A percentile compares a stretch with the other conserved stretches of the same genome.
Evolutionary conservation across 2,329 filamentous ascomycete species (phyloP).

Genomic region (Pseudogymnoascus sp.): DNA sequence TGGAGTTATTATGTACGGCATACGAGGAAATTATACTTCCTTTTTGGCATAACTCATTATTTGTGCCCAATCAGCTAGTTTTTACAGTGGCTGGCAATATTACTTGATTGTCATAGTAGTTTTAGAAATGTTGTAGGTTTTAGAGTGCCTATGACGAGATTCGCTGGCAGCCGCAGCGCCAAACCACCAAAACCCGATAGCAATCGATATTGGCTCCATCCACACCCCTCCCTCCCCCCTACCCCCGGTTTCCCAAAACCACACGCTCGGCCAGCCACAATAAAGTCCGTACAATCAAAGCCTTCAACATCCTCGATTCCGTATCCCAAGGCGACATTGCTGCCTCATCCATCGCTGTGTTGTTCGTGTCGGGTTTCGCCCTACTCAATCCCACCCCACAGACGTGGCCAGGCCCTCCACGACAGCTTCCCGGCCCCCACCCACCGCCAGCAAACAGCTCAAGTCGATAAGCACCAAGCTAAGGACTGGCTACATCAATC

Average conservation of each 20-base stretch:
- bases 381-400: background rate
- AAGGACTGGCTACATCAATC: background rate
- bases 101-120: background rate
- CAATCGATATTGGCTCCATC: conserved; percentile 3
- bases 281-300: background rate
- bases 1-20: conserved; percentile 1
- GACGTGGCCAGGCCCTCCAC: background rate
- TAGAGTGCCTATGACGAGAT: background rate
- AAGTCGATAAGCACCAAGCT: conserved; percentile 6
- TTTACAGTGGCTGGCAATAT: background rate
- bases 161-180: background rate
- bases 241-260: conserved; percentile 1
- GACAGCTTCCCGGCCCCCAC: conserved; percentile 1
- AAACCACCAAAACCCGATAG: background rate
- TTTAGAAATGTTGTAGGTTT: background rate
- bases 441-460: conserved; percentile 2
- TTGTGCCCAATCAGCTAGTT: background rate
- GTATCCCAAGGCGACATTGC: conserved; percentile 1
- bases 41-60: background rate
- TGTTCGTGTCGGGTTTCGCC: background rate
- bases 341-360: conserved; percentile 1
- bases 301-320: background rate
- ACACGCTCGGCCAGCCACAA: background rate
- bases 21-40: background rate
- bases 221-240: background rate